A percentile compares a stretch with the other conserved stretches of the same genome.
These are phyloP conservation scores for Dentipellis sp. DNA, from an alignment of 768 basidiomycete species.

Conservation along the genomic window DNA sequence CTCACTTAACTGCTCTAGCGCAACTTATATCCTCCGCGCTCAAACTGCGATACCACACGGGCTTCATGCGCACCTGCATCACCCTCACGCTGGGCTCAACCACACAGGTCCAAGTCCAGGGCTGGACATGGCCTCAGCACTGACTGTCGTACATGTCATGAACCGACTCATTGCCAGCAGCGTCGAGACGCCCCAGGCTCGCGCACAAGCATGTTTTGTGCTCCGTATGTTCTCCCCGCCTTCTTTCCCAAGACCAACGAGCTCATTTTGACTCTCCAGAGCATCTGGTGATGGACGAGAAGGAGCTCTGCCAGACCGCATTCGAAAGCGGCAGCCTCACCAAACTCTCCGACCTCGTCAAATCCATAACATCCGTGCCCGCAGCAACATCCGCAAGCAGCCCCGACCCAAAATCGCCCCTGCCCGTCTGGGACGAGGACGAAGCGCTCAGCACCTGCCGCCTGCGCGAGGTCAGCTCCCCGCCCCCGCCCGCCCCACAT, in stretches of 20 bases:
- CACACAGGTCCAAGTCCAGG: too few relatives aligned
- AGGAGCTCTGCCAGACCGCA: constrained; percentile 54
- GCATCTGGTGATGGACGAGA: constrained; percentile 64
- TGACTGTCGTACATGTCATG: constrained; percentile 62
- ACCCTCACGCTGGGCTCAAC: constrained; percentile 28
- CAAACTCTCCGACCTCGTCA: constrained; percentile 42
- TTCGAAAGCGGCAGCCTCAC: constrained; percentile 60
- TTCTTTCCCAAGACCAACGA: neutral
- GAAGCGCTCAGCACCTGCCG: constrained; percentile 49
- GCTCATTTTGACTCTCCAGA: constrained; percentile 26
- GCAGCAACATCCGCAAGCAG: too few relatives aligned
- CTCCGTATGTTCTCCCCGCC: constrained; percentile 41
- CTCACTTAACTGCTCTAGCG: constrained; percentile 26
- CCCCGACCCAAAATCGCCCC: constrained; percentile 29
- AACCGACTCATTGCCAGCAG: constrained; percentile 46
- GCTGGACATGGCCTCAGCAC: constrained; percentile 22
- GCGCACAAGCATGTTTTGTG: constrained; percentile 67
- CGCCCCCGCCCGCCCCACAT: neutral
- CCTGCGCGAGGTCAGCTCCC: constrained; percentile 51
- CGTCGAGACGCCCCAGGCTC: constrained; percentile 30
- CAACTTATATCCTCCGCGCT: constrained; percentile 48
- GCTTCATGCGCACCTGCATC: constrained; percentile 17
- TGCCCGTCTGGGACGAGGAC: constrained; percentile 53
- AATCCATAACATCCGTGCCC: constrained; percentile 31
- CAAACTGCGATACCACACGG: constrained; percentile 25